phyloP scores from a whole-genome alignment of 345 rosid species.

The Balakata baccata region DNA sequence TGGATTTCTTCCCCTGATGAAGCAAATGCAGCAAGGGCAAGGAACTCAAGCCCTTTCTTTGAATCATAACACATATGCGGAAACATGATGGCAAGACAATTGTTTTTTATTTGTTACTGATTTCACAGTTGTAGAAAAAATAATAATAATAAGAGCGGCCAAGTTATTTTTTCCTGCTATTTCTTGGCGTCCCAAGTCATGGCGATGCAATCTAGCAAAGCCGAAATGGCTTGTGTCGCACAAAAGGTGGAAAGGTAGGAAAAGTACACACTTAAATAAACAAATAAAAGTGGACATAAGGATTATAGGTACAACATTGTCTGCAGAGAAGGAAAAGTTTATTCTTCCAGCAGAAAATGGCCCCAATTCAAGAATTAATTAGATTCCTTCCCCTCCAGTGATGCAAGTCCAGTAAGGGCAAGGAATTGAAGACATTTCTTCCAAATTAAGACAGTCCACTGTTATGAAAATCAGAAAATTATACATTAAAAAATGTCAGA shows the following conservation, averaged over 20 bases:
- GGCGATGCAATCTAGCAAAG: no score
- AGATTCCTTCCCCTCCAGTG: constrained; percentile 33
- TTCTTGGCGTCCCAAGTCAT: no score
- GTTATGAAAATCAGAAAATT: constrained; percentile 1
- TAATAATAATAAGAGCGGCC: no score
- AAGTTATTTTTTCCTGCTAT: no score
- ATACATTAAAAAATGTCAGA: neutral
- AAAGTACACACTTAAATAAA: neutral
- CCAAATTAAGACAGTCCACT: constrained; percentile 32
- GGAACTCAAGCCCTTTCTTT: no score
- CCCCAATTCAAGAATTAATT: neutral
- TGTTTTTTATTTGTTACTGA: no score
- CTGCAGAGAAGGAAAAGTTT: constrained; percentile 5
- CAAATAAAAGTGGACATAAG: neutral
- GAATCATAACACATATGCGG: no score
- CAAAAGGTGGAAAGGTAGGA: neutral
- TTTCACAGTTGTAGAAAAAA: no score
- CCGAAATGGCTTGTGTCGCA: neutral
- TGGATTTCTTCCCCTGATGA: no score
- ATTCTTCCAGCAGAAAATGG: neutral
- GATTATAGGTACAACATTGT: constrained; percentile 6
- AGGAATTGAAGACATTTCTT: constrained; percentile 55
- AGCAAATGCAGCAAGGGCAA: no score
- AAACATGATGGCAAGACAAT: no score
- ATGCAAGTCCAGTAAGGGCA: constrained; percentile 27